Percentiles rank a stretch among this genome's conserved stretches.
phyloP scores from a whole-genome alignment of 208 protist genomes.

The Acanthamoeba lenticulata region DNA sequence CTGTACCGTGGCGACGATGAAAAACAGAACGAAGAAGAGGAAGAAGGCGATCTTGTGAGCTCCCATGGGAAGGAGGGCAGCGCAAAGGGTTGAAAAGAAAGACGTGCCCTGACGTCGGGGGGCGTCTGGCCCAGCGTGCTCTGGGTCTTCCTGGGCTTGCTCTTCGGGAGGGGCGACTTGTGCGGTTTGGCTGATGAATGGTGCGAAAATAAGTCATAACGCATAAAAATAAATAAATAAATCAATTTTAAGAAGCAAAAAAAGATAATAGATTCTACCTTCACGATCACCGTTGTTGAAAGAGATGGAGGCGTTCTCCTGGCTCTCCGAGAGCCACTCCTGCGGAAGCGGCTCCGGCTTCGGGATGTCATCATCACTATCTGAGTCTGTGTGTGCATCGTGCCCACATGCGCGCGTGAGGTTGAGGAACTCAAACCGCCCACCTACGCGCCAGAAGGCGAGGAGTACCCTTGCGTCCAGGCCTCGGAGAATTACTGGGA shows the following conservation, averaged over 20 bases:
- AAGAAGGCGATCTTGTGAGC: neutral
- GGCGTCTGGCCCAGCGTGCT: neutral
- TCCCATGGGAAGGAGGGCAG: neutral
- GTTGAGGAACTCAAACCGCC: neutral
- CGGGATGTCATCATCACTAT: constrained; percentile 18
- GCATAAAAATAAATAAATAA: too few species aligned
- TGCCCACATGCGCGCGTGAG: neutral
- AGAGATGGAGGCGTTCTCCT: neutral
- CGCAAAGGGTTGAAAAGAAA: neutral
- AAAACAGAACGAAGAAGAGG: neutral
- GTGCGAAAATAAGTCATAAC: neutral
- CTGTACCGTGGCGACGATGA: neutral
- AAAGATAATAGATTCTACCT: neutral
- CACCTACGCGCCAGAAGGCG: neutral
- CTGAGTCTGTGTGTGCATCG: neutral
- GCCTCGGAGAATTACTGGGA: neutral
- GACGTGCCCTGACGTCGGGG: neutral
- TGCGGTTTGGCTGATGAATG: neutral
- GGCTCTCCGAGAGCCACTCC: neutral
- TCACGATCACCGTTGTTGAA: constrained; percentile 22
- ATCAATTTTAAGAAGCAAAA: neutral
- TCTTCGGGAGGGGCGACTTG: neutral
- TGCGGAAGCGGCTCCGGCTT: neutral
- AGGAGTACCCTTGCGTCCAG: neutral
- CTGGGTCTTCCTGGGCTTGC: neutral